A percentile compares a stretch with the other conserved stretches of the same genome.
phyloP scores from a whole-genome alignment of 1,284 basidiomycete species.

The Abortiporus biennis region DNA sequence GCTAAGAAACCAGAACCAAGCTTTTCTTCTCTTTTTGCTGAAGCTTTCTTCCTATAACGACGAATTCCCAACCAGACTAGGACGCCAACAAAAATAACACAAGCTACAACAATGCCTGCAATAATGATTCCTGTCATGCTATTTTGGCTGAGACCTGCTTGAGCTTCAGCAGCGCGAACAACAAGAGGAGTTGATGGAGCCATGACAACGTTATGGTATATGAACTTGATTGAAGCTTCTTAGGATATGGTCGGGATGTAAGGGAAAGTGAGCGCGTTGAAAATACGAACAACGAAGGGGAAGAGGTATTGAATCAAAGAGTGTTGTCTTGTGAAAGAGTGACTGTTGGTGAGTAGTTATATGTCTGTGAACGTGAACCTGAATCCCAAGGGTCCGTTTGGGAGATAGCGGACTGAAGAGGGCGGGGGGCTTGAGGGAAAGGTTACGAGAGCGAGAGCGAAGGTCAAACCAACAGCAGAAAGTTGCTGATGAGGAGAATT shows the following conservation, averaged over 20 bases:
- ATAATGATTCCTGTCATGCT: slow-evolving; percentile 32
- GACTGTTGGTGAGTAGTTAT: too few relatives aligned
- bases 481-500: too few relatives aligned
- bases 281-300: too few relatives aligned
- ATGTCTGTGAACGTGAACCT: too few relatives aligned
- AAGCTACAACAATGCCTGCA: slow-evolving; percentile 41
- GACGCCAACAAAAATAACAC: slow-evolving; percentile 30
- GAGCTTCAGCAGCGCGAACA: slow-evolving; percentile 11
- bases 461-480: too few relatives aligned
- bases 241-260: not conserved
- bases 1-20: slow-evolving; percentile 39
- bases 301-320: too few relatives aligned
- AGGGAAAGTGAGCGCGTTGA: not conserved
- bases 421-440: too few relatives aligned
- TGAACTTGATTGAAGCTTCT: too few relatives aligned
- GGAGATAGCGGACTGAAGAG: too few relatives aligned
- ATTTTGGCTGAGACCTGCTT: slow-evolving; percentile 5
- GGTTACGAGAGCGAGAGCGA: too few relatives aligned
- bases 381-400: too few relatives aligned
- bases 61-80: slow-evolving; percentile 35
- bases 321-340: too few relatives aligned
- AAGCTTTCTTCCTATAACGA: slow-evolving; percentile 32
- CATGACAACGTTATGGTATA: slow-evolving; percentile 7
- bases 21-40: slow-evolving; percentile 28
- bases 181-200: slow-evolving; percentile 3